Base-by-base conservation (phyloP, 179 eudicot species). In the Gypsophila paniculata region DNA sequence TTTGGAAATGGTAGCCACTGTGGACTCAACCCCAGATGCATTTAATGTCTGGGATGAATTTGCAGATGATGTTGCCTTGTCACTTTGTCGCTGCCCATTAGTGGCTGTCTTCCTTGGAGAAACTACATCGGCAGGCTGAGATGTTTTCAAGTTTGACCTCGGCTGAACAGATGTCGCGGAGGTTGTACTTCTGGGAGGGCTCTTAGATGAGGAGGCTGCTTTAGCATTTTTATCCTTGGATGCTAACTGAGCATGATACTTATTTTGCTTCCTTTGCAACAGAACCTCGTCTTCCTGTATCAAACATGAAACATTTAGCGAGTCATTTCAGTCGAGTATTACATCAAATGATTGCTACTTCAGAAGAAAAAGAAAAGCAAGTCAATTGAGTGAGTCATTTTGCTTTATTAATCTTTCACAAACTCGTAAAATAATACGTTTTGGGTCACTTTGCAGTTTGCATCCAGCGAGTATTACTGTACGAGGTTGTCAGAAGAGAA, bases 281-380 rank as follows among this genome's bases (percentile, higher is more conserved):
- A 81, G 75, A n/a, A 71, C 77, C 71, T 78, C 91, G 44, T 84
- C 88, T 77, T 82, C 86, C 86, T 82, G 75, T 59, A 19, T 18
- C 25, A 62, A 49, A 75, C 19, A 65, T n/a, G 73, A 38, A 15
- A 29, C n/a, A 60, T 14, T 39, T 23, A 42, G 46, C 1, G 46
- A 42, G 46, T 42, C 46, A 42, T 6, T 42, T 42, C 6, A 42
- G 46, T 9, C 46, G 46, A 42, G 46, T 8, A 42, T 9, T 42
- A 9, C 46, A 42, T 52, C 57, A 3, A 5, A 17, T 52, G 55
- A 51, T n/a, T 51, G 55, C 55, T 51, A 51, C 55, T 53, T 53
- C 21, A 53, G 4, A n/a, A n/a, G 21, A n/a, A 42, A 42, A 42
- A 42, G 34, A 42, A 42, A 8, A 42, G 10, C 46, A 42, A 42